Evolutionary conservation across 148 eudicot genomes (phyloP).

Genomic region (Heliosperma pusillum): DNA sequence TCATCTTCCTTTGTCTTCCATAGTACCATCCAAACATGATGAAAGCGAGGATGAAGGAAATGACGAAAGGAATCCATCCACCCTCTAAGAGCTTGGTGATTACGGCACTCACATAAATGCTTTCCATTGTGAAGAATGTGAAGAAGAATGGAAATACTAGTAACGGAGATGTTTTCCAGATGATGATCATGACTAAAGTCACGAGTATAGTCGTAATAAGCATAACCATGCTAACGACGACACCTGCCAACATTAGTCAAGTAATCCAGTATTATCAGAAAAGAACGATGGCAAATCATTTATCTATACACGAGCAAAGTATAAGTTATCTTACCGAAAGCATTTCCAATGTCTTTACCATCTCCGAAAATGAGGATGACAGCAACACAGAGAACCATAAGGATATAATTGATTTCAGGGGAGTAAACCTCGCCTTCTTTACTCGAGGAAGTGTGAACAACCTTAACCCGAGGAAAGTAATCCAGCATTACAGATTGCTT

Average conservation of each 20-base stretch:
- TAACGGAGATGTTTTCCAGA: slow-evolving; percentile 49
- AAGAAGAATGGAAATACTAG: slow-evolving; percentile 43
- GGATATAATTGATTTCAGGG: slow-evolving; percentile 68
- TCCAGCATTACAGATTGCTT: slow-evolving; percentile 57
- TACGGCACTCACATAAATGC: slow-evolving; percentile 51
- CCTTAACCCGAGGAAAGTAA: slow-evolving; percentile 70
- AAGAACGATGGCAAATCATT: background rate
- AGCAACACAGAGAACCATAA: slow-evolving; percentile 62
- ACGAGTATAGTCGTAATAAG: slow-evolving; percentile 61
- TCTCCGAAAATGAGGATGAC: slow-evolving; percentile 63
- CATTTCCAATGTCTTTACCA: slow-evolving; percentile 68
- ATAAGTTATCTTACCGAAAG: slow-evolving; percentile 52
- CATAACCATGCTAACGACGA: slow-evolving; percentile 70
- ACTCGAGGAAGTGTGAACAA: slow-evolving; percentile 65
- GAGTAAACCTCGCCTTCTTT: slow-evolving; percentile 76
- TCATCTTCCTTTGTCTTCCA: slow-evolving; percentile 56
- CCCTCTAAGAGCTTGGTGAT: slow-evolving; percentile 61
- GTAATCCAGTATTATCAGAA: background rate
- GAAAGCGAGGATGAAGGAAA: slow-evolving; percentile 48
- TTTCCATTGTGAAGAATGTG: slow-evolving; percentile 50
- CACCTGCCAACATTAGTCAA: slow-evolving; percentile 38
- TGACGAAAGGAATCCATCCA: slow-evolving; percentile 79
- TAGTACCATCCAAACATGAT: slow-evolving; percentile 64
- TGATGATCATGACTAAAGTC: slow-evolving; percentile 59
- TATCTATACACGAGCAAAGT: too few species aligned